Base-by-base conservation (phyloP, 129 eudicot genomes). In the Silybum marianum region DNA sequence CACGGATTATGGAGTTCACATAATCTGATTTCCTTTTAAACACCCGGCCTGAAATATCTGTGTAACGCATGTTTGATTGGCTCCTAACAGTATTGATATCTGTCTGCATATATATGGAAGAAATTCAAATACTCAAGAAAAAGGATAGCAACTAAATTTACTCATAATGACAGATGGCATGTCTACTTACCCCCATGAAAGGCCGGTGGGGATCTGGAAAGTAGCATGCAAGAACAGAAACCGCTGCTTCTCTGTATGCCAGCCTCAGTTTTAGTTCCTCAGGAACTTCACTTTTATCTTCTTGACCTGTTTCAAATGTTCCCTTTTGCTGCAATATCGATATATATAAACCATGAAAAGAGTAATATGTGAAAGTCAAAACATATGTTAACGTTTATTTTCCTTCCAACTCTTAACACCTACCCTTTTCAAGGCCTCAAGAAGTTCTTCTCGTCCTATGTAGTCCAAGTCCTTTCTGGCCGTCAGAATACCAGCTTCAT, bases 171-270 rank as follows among this genome's bases (percentile, higher is more conserved):
- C 67, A 42, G 19, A 65, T 13, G 46, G 18, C 40, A 51, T 58
- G 22, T 16, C 24, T 18, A 74, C 74, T 72, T 66, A 93, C 98
- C 85, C 91, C 91, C 28, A 85, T 82, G 74, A 95, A 90, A 72
- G 91, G 97, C 62, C 90, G 91, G 83, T 92, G 83, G 69, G 91
- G 89, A 87, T 92, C 96, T 63, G 98, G 98, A 80, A 92, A 89
- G 87, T 85, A 85, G 85, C 97, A 95, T 42, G 97, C 89, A 78
- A 95, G 97, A 85, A 95, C 85, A 67, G 98, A 94, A 75, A 95
- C 91, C 4, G 98, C 97, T 71, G 98, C 98, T 90, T 95, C 98
- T 78, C 98, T 81, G 80, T 95, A 95, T 36, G 98, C 98, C 85
- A 92, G 63, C 84, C 98, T 95, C 62, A 95, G 77, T 87, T 86